Percentiles rank a stretch among this genome's conserved stretches.
phyloP scores from a whole-genome alignment of 1,139 yeast species.

The Suhomyces anneliseae region DNA sequence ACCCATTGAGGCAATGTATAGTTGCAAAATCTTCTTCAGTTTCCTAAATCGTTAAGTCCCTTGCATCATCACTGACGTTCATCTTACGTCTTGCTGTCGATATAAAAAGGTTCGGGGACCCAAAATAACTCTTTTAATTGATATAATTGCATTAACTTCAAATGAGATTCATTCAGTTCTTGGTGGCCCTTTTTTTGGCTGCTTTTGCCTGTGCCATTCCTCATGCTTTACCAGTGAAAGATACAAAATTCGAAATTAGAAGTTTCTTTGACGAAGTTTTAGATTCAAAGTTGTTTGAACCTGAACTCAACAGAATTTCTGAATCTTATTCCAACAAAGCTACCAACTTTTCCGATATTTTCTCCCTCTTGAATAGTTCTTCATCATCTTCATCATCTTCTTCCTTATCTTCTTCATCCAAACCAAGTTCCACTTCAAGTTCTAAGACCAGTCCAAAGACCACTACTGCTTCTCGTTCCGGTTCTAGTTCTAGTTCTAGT shows the following conservation, averaged over 20 bases:
- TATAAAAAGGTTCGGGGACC: neutral
- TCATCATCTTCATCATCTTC: neutral
- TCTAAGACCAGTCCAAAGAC: conserved; percentile 7
- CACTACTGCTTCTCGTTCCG: conserved; percentile 8
- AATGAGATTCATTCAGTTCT: conserved; percentile 12
- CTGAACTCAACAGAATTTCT: neutral
- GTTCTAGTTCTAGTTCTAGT: conserved; percentile 6
- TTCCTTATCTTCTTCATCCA: neutral
- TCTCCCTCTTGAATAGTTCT: too few species aligned
- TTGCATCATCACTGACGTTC: neutral
- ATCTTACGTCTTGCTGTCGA: neutral
- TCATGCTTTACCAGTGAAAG: conserved; percentile 20
- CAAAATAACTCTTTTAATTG: neutral
- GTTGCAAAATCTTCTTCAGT: conserved; percentile 3
- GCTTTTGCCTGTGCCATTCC: conserved; percentile 17
- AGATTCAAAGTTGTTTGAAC: conserved; percentile 7
- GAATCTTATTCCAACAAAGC: conserved; percentile 3
- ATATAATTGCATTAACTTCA: too few species aligned
- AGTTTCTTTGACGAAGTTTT: conserved; percentile 14
- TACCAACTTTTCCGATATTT: neutral
- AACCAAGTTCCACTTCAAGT: conserved; percentile 8
- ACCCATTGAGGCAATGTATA: neutral
- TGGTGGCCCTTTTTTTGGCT: conserved; percentile 9
- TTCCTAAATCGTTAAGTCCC: conserved; percentile 2
- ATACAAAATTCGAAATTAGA: conserved; percentile 18